Evolutionary conservation across 805 yeast species (phyloP), one percentile per base, ranked within the genome.

Genomic region (Saturnispora galanensis): DNA sequence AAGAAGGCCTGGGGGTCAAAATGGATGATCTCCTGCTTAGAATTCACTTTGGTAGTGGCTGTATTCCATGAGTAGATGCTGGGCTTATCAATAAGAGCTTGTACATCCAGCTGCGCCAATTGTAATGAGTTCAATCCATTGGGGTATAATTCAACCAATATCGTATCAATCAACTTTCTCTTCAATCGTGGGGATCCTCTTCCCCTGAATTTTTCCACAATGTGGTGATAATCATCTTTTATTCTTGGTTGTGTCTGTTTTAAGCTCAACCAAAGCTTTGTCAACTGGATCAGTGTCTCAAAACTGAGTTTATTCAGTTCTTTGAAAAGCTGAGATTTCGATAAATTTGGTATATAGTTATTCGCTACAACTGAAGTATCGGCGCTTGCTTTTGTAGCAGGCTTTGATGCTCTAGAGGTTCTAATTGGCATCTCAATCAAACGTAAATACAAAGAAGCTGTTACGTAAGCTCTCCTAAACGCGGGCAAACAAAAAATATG

Each of bases 41-140:
- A 51, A 43, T 47, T 45, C 3, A 73, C 66, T 41, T 58, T 62
- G 0, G 71, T 75, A 2, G 71, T 66, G 5, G 79, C 73, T 42
- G 69, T 67, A 1, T 66, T 59, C 81, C 81, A 76, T 31, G 56
- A 56, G 52, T 61, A 69, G 3, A 65, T 45, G 33, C 60, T 61
- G 0, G 88, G 79, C 47, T 73, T 70, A 52, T 80, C 83, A 2
- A 83, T 73, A 37, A 83, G 64, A 37, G 73, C 55, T 51, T 80
- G 84, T 43, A 81, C 74, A 52, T 84, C 93, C 5, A 83, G 62
- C 48, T 82, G 87, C 0, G 93, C 80, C 35, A 79, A 56, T 56
- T 84, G 94, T 13, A 78, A 65, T 1, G 80, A 61, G 51, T 79
- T 81, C 36, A 81, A 57, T 0, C 87, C 87, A 5, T 60, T 52